Percentiles rank a stretch among this genome's conserved stretches.
Conservation (phyloP, 1,284 basidiomycete genomes). For the Singerocomus inundabilis region DNA sequence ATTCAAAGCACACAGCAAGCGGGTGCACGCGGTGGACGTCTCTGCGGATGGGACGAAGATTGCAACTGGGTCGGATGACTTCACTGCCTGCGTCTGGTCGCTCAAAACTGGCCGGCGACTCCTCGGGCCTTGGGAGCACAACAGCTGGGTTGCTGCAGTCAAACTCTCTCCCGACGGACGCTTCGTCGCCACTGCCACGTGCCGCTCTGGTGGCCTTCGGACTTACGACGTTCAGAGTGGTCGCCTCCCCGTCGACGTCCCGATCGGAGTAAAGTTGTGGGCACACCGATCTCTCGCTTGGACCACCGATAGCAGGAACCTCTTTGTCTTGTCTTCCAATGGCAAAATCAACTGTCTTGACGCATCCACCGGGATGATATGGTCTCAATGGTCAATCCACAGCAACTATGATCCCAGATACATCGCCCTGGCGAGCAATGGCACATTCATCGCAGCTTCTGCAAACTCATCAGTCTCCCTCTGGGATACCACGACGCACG, state of each 20-base stretch:
- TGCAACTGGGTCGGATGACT: neutral
- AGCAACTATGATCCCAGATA: neutral
- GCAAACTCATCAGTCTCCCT: neutral
- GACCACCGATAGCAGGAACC: neutral
- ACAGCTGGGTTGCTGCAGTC: neutral
- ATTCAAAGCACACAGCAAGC: neutral
- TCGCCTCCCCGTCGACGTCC: neutral
- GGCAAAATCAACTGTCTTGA: neutral
- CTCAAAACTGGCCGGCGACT: neutral
- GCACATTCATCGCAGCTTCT: neutral
- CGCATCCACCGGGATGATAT: neutral
- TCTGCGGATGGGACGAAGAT: neutral
- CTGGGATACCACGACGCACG: neutral
- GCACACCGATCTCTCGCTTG: neutral
- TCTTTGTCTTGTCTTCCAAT: neutral
- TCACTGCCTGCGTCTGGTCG: neutral
- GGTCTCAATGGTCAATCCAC: conserved; percentile 1
- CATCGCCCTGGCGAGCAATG: neutral
- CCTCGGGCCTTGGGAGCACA: neutral
- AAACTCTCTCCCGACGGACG: neutral
- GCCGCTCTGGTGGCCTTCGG: neutral
- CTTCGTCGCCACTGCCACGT: neutral
- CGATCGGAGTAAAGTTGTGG: neutral
- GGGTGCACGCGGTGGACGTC: neutral
- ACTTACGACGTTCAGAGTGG: neutral